Conservation (phyloP, 176 grass and related monocot species). For the Rhynchospora breviuscula region DNA sequence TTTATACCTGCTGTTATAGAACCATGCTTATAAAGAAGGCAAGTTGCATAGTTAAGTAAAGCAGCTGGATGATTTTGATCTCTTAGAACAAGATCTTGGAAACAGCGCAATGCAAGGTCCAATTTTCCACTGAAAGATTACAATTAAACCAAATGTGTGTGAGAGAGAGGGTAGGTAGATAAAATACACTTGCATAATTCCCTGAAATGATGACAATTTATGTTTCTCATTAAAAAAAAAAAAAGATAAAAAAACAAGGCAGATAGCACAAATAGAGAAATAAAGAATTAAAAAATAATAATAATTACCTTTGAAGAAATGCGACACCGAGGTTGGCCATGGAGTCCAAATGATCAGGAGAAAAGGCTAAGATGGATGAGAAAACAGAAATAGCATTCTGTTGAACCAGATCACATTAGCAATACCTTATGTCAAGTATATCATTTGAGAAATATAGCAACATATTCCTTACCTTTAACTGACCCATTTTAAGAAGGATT, state of each 20-base stretch:
- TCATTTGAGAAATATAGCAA: slow-evolving; percentile 11
- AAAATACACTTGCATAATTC: not conserved
- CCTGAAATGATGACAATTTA: not conserved
- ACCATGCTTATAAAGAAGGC: slow-evolving; percentile 89
- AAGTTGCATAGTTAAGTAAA: slow-evolving; percentile 76
- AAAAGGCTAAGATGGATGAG: slow-evolving; percentile 52
- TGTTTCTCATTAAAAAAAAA: not conserved
- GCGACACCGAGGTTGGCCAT: slow-evolving; percentile 87
- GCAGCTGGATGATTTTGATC: slow-evolving; percentile 97
- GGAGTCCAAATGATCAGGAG: slow-evolving; percentile 85
- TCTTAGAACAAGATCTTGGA: slow-evolving; percentile 94
- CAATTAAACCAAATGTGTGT: slow-evolving; percentile 9
- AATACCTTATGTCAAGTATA: slow-evolving; percentile 17
- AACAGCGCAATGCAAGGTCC: slow-evolving; percentile 66
- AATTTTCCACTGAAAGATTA: slow-evolving; percentile 65
- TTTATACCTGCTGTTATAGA: slow-evolving; percentile 56
- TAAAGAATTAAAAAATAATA: slow-evolving; percentile 4
- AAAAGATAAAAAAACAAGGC: not conserved
- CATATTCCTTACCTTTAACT: slow-evolving; percentile 50
- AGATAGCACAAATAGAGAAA: not conserved
- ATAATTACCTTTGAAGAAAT: slow-evolving; percentile 72
- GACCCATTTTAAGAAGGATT: slow-evolving; percentile 82
- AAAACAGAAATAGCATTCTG: slow-evolving; percentile 97
- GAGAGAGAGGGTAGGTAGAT: not conserved
- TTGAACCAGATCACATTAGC: slow-evolving; percentile 35